Evolutionary conservation across 2,329 filamentous ascomycete genomes (phyloP).

Genomic region (Beauveria sp.): DNA sequence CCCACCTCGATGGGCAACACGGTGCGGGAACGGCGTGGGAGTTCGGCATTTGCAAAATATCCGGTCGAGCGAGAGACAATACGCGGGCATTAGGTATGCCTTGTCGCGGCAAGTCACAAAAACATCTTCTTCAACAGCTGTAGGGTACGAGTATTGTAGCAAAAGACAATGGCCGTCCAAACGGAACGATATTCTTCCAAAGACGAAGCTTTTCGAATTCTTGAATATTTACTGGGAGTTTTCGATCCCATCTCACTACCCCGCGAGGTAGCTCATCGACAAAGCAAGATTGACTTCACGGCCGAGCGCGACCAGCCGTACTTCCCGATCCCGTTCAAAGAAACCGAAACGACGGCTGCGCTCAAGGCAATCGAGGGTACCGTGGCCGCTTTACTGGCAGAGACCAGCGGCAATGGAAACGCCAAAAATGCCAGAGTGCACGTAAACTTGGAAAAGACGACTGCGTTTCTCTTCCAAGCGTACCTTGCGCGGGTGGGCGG

Average conservation of each 20-base stretch:
- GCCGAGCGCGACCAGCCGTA: slow-evolving; percentile 30
- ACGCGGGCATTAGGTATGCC: background rate
- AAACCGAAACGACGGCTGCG: slow-evolving; percentile 36
- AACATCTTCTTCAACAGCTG: background rate
- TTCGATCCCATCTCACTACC: slow-evolving; percentile 25
- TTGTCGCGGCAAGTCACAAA: background rate
- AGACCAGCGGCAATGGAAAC: slow-evolving; percentile 15
- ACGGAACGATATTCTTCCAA: slow-evolving; percentile 17
- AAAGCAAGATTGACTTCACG: slow-evolving; percentile 24
- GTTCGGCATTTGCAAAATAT: background rate
- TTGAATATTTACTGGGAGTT: slow-evolving; percentile 18
- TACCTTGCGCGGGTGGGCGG: slow-evolving; percentile 30
- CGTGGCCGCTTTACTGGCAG: slow-evolving; percentile 25
- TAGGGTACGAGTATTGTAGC: background rate
- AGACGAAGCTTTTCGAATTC: slow-evolving; percentile 19
- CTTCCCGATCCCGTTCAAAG: slow-evolving; percentile 40
- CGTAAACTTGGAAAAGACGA: slow-evolving; percentile 32
- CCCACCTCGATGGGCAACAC: background rate
- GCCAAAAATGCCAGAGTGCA: slow-evolving; percentile 17
- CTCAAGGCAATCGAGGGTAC: slow-evolving; percentile 36
- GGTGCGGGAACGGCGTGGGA: no score
- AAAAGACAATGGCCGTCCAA: background rate
- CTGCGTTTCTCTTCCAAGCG: slow-evolving; percentile 33
- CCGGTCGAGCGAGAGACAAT: background rate
- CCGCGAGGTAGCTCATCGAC: slow-evolving; percentile 18